Evolutionary conservation across 306 rosid genomes (phyloP), one percentile per base, ranked within the genome.

Genomic region (Medicago ruthenica): DNA sequence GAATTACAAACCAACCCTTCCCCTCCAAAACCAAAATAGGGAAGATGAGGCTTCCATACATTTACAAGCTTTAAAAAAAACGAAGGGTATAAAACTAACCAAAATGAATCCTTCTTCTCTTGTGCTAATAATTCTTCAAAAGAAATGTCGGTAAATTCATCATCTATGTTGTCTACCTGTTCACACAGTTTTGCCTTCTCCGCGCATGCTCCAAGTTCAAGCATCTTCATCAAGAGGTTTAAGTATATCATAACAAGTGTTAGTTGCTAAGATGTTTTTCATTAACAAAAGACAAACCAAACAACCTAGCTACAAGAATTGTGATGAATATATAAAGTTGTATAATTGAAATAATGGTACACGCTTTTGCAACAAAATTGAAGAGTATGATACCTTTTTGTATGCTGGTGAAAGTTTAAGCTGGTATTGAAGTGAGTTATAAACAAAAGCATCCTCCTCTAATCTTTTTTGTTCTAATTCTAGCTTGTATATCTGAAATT

Each of bases 341-440:
- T 34, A 34, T 34, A 34, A 34, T 34, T 34, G 37, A 5, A 34
- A 34, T 34, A 34, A 5, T 6, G 4, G 7, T 34, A 34, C 37
- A 34, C 37, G 5, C 37, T 34, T 5, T 34, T 34, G 37, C 37
- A 34, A 34, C 37, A 34, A 34, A 34, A 34, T 34, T 34, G 37
- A 5, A 34, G 4, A 13, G 18, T 53, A 22, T 34, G 37, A 4
- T 78, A 93, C 98, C 97, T 91, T 89, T 77, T 89, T 87, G 89
- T 91, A 93, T 37, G 97, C 98, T 6, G 97, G 97, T 36, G 96
- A 93, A 68, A 91, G 92, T 83, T 91, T 93, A 75, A 91, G 96
- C 86, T 93, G 96, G 83, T 88, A 90, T 88, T 91, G 98, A 70
- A 93, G 96, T 79, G 89, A 93, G 79, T 89, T 93, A 82, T 89